Conservation (phyloP, 306 rosid species). For the Betula pendula region DNA sequence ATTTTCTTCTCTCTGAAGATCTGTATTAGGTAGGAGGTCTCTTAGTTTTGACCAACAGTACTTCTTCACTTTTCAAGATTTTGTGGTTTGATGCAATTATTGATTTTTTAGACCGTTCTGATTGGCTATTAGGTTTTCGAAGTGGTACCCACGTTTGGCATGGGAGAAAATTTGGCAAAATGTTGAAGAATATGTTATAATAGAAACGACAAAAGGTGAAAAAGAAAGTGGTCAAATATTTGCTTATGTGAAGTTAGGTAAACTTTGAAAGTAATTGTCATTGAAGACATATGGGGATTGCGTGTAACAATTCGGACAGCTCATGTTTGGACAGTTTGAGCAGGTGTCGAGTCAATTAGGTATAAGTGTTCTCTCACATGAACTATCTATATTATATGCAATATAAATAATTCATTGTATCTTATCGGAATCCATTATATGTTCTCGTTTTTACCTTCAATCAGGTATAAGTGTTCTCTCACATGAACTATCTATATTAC, state of each 20-base stretch:
- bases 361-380: too few relatives aligned
- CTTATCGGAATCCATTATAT: too few relatives aligned
- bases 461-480: too few relatives aligned
- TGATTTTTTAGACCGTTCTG: neutral
- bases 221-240: neutral
- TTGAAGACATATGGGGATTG: too few relatives aligned
- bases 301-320: too few relatives aligned
- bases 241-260: slow-evolving; percentile 4
- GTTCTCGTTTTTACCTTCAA: neutral
- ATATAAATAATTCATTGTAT: too few relatives aligned
- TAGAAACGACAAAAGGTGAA: neutral
- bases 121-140: neutral
- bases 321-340: neutral
- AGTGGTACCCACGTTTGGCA: slow-evolving; percentile 3
- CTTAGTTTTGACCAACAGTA: neutral
- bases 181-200: neutral
- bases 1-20: neutral
- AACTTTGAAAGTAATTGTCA: neutral
- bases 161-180: neutral
- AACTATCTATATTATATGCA: too few relatives aligned
- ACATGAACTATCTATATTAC: too few relatives aligned
- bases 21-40: neutral
- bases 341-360: too few relatives aligned
- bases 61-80: neutral
- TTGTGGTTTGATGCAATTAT: neutral